Conservation (phyloP, 306 rosid species). For the Begonia loranthoides region DNA sequence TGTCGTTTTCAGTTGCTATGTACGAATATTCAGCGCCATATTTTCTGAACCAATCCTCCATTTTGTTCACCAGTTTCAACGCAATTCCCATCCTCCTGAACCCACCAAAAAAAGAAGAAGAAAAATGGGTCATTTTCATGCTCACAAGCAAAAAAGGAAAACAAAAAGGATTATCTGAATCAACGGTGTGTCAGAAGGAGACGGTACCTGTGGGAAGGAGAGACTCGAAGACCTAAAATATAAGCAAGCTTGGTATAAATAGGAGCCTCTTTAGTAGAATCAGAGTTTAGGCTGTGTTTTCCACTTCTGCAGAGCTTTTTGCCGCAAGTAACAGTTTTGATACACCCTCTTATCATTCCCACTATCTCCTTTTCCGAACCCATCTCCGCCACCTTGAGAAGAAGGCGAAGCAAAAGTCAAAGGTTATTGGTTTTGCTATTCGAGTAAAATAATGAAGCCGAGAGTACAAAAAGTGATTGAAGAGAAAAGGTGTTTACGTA, state of each 20-base stretch:
- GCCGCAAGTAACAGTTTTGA: constrained; percentile 70
- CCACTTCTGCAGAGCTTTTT: constrained; percentile 33
- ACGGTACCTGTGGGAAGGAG: constrained; percentile 54
- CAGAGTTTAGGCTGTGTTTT: constrained; percentile 9
- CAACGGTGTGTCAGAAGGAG: background rate
- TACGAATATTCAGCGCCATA: constrained; percentile 71
- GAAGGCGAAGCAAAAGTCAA: background rate
- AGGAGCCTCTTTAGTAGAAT: constrained; percentile 28
- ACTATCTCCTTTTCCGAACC: constrained; percentile 52
- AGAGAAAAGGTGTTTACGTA: constrained; percentile 11
- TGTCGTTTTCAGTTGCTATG: constrained; percentile 70
- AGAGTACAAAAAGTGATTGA: background rate
- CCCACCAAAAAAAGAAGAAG: background rate
- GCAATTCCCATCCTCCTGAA: constrained; percentile 85
- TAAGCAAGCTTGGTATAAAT: constrained; percentile 59
- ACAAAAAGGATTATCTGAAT: background rate
- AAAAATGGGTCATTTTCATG: too few relatives aligned
- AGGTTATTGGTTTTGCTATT: too few relatives aligned
- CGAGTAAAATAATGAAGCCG: background rate
- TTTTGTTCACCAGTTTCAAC: constrained; percentile 30
- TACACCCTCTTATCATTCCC: constrained; percentile 82
- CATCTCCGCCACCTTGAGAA: constrained; percentile 58
- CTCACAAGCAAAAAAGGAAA: background rate
- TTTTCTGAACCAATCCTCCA: constrained; percentile 57
- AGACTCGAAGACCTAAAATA: constrained; percentile 78